phyloP scores from a whole-genome alignment of 495 filamentous ascomycete genomes.

The Corynascus novoguineensis region DNA sequence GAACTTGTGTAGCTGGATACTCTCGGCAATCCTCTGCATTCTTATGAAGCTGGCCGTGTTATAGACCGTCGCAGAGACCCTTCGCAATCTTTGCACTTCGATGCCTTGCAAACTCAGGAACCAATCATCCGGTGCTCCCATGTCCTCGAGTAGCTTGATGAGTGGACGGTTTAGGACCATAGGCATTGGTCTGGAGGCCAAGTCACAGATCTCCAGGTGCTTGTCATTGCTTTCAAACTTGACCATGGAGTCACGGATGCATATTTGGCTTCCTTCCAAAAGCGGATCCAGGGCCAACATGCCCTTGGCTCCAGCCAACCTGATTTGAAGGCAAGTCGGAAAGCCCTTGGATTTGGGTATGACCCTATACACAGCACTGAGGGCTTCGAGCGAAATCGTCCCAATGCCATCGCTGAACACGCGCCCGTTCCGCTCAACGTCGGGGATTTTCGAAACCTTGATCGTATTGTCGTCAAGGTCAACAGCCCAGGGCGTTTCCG shows the following conservation, averaged over 20 bases:
- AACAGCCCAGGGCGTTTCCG: constrained; percentile 61
- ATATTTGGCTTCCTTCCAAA: constrained; percentile 49
- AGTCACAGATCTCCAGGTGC: constrained; percentile 70
- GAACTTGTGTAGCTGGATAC: constrained; percentile 52
- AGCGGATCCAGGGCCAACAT: constrained; percentile 62
- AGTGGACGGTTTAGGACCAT: constrained; percentile 68
- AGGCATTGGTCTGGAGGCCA: constrained; percentile 57
- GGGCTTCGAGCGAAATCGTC: constrained; percentile 55
- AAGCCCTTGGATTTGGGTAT: constrained; percentile 39
- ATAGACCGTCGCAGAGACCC: constrained; percentile 45
- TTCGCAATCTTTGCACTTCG: constrained; percentile 52
- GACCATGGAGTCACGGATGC: constrained; percentile 64
- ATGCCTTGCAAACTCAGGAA: constrained; percentile 57
- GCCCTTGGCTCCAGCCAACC: constrained; percentile 65
- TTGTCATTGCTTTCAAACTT: constrained; percentile 61
- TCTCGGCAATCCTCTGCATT: constrained; percentile 47
- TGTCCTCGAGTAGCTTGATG: constrained; percentile 80
- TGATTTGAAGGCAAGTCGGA: constrained; percentile 66
- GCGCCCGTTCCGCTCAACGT: constrained; percentile 40
- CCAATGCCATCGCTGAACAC: constrained; percentile 77
- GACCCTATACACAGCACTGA: constrained; percentile 47
- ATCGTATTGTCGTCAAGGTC: constrained; percentile 33
- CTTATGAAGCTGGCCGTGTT: constrained; percentile 62
- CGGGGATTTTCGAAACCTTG: constrained; percentile 34
- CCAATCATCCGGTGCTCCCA: constrained; percentile 44